Conservation (phyloP, 139 green algal species). For the Prasinococcaceae sp. region DNA sequence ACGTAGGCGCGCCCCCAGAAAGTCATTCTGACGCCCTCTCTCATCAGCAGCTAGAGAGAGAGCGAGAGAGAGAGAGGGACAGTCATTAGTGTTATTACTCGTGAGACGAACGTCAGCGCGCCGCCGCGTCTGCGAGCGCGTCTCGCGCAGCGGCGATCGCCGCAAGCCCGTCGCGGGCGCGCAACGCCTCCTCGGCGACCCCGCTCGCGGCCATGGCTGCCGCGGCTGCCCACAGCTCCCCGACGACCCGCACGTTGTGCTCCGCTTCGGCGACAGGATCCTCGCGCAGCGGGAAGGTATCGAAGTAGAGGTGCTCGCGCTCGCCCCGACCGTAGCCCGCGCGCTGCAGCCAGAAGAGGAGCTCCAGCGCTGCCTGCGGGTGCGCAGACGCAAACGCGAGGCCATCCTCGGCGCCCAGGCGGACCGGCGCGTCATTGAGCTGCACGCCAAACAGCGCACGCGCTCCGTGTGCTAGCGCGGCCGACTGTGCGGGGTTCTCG, state of each 20-base stretch:
- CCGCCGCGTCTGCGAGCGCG: too few relatives aligned
- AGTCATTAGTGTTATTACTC: too few relatives aligned
- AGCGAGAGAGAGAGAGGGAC: too few relatives aligned
- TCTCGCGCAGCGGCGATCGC: background rate
- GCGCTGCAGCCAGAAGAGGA: conserved; percentile 36
- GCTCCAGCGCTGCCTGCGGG: conserved; percentile 26
- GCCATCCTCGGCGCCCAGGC: conserved; percentile 48
- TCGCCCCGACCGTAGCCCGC: too few relatives aligned
- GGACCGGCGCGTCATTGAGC: conserved; percentile 32
- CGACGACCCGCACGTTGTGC: conserved; percentile 30
- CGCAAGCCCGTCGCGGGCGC: background rate
- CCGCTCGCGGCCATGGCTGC: too few relatives aligned
- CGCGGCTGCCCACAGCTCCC: background rate
- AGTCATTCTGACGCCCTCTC: too few relatives aligned
- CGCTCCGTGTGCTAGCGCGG: conserved; percentile 17
- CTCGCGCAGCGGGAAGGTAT: conserved; percentile 45
- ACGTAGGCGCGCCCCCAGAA: too few relatives aligned
- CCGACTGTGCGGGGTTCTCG: conserved; percentile 43
- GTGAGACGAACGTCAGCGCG: too few relatives aligned
- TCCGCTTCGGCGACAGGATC: conserved; percentile 41
- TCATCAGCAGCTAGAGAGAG: too few relatives aligned
- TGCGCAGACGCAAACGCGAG: conserved; percentile 19
- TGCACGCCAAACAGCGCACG: conserved; percentile 37
- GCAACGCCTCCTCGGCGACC: too few relatives aligned
- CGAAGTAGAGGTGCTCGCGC: conserved; percentile 39